Percentiles rank a stretch among this genome's conserved stretches.
Evolutionary conservation across 495 filamentous ascomycete species (phyloP).

Genomic region (Penicillium fimorum): DNA sequence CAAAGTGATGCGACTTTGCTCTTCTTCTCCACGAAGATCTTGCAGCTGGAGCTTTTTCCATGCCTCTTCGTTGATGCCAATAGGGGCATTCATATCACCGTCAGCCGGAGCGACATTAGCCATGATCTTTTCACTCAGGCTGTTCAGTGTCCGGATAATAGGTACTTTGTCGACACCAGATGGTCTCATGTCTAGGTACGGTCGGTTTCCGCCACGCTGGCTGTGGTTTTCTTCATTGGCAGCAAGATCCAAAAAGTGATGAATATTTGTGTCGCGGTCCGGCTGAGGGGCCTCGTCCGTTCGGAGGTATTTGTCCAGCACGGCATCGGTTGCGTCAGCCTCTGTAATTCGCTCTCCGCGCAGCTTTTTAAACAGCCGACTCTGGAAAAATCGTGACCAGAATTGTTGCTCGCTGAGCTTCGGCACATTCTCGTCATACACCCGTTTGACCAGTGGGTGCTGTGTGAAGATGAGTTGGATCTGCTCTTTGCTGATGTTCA

Average conservation of each 20-base stretch:
- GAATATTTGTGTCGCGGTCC: constrained; percentile 61
- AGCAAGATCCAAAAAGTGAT: constrained; percentile 85
- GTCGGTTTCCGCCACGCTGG: constrained; percentile 73
- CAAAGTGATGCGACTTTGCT: constrained; percentile 72
- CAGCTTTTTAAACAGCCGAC: constrained; percentile 83
- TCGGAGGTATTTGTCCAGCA: constrained; percentile 82
- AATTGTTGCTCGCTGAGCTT: constrained; percentile 76
- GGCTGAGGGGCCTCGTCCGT: constrained; percentile 56
- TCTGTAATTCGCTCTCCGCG: constrained; percentile 82
- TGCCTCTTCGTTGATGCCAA: constrained; percentile 71
- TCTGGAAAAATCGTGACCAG: constrained; percentile 90
- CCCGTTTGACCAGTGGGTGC: constrained; percentile 84
- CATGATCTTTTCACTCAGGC: constrained; percentile 85
- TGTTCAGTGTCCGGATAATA: constrained; percentile 83
- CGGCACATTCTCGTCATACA: constrained; percentile 92
- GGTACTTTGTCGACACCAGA: constrained; percentile 62
- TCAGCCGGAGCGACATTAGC: constrained; percentile 79
- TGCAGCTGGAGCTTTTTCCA: constrained; percentile 73
- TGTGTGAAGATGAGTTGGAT: constrained; percentile 90
- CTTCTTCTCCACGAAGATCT: constrained; percentile 74
- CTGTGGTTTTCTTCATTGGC: constrained; percentile 91
- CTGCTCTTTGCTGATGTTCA: constrained; percentile 89
- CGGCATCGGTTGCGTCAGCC: constrained; percentile 64
- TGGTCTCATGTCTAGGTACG: constrained; percentile 85
- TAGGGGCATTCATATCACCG: constrained; percentile 57